Percentiles rank a stretch among this genome's conserved stretches.
Evolutionary conservation across 306 rosid species (phyloP).

Genomic region (Corylus americana): DNA sequence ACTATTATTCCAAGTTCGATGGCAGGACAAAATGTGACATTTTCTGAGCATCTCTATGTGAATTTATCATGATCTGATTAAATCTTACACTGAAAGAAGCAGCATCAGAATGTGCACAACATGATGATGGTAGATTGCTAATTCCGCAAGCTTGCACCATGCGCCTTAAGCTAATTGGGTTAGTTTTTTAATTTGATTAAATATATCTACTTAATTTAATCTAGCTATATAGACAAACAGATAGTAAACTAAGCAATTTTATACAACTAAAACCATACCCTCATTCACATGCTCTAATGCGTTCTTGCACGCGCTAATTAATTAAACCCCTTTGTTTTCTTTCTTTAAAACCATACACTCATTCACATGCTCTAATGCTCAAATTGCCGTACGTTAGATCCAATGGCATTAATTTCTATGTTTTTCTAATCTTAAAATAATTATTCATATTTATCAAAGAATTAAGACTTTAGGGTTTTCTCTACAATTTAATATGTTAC

Average conservation of each 20-base stretch:
- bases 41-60: slow-evolving; percentile 11
- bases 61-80: neutral
- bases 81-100: slow-evolving; percentile 10
- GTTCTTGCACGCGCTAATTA: slow-evolving; percentile 23
- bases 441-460: slow-evolving; percentile 3
- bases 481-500: neutral
- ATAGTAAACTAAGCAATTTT: slow-evolving; percentile 5
- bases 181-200: too few relatives aligned
- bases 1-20: neutral
- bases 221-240: neutral
- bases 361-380: too few relatives aligned
- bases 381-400: slow-evolving; percentile 42
- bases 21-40: slow-evolving; percentile 7
- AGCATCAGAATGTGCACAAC: slow-evolving; percentile 23
- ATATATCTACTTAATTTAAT: neutral
- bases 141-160: slow-evolving; percentile 35
- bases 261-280: neutral
- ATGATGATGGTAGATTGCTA: slow-evolving; percentile 37
- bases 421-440: slow-evolving; percentile 23
- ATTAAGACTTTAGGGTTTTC: slow-evolving; percentile 12
- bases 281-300: slow-evolving; percentile 15
- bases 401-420: slow-evolving; percentile 42
- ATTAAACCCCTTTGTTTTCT: neutral
- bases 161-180: slow-evolving; percentile 31
- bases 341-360: neutral